These are phyloP conservation scores for Lachnellula arida DNA, from an alignment of 2,329 filamentous ascomycete genomes.

Conservation along the genomic window DNA sequence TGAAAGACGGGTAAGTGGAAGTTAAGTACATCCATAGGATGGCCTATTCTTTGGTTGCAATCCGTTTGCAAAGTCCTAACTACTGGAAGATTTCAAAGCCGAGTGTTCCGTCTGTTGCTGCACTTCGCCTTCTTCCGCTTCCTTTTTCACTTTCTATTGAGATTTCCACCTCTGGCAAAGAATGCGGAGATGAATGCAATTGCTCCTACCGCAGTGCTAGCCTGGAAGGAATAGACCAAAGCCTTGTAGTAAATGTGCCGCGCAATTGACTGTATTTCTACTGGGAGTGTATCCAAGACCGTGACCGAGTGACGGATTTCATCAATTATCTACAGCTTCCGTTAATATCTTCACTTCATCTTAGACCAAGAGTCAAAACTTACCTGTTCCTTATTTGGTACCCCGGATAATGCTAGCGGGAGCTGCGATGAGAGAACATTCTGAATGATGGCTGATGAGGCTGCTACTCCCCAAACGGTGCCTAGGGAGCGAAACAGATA, in stretches of 20 bases:
- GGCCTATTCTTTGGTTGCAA: no score
- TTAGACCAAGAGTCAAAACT: conserved; percentile 6
- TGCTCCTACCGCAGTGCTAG: conserved; percentile 47
- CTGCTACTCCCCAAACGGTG: conserved; percentile 59
- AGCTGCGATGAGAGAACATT: conserved; percentile 53
- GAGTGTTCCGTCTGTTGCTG: no score
- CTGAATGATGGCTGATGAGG: conserved; percentile 58
- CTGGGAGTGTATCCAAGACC: conserved; percentile 48
- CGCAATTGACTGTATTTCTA: conserved; percentile 51
- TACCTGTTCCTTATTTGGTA: conserved; percentile 45
- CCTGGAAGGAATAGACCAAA: conserved; percentile 50
- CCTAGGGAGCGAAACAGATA: conserved; percentile 61
- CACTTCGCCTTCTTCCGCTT: no score
- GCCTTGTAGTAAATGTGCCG: conserved; percentile 57
- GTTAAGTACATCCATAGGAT: no score
- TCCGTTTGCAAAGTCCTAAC: no score
- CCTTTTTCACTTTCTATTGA: conserved; percentile 8
- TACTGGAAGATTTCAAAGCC: no score
- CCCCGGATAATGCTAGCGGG: conserved; percentile 47
- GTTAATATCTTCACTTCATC: conserved; percentile 10
- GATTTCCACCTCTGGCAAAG: conserved; percentile 33
- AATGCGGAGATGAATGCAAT: conserved; percentile 45
- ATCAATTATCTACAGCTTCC: conserved; percentile 49
- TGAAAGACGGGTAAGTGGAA: no score
- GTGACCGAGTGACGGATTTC: conserved; percentile 58